Evolutionary conservation across 2,329 filamentous ascomycete species (phyloP), one percentile per base, ranked within the genome.

Genomic region (Colletotrichum camelliae): DNA sequence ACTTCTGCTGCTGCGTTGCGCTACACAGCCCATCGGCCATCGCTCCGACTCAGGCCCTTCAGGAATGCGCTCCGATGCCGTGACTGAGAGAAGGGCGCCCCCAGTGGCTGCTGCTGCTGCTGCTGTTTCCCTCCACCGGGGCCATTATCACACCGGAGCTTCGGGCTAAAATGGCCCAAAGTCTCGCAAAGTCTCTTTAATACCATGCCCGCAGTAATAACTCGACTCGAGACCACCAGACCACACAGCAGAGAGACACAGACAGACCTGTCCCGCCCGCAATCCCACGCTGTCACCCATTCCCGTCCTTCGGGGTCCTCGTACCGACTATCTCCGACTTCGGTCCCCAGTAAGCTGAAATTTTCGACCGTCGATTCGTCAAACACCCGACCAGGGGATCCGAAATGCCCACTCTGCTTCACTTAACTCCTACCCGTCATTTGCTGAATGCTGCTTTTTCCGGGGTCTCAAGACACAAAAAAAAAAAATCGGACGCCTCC

Each of bases 251-350:
- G 29, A 29, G 12, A 61, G 58, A 61, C 27, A 33, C 31, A 21
- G 55, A 43, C 52, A 55, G 60, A 52, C 33, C 31, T 58, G 24
- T 18, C 58, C 68, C 58, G 39, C 68, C 57, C 16, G 68, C 39
- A 57, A 70, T 75, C 73, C 55, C 55, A 60, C 12, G 69, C 55
- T 37, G 68, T 29, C 21, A 67, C 27, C 69, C 67, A 66, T 60
- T 62, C 61, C 24, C 24, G 24, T 24, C 24, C 68, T 72, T 76
- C 74, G 74, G 64, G 43, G 69, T 64, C 70, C 64, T 74, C 64
- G 70, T 76, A 74, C 74, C 70, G 74, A 76, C 18, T 76, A 67
- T 75, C 74, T 76, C 74, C 74, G 74, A 76, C 70, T 76, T 76
- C 74, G 74, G 74, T 65, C 70, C 64, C 74, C 65, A 74, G 74